These are phyloP conservation scores for Alternaria infectoria DNA, from an alignment of 2,329 filamentous ascomycete species.

Conservation along the genomic window DNA sequence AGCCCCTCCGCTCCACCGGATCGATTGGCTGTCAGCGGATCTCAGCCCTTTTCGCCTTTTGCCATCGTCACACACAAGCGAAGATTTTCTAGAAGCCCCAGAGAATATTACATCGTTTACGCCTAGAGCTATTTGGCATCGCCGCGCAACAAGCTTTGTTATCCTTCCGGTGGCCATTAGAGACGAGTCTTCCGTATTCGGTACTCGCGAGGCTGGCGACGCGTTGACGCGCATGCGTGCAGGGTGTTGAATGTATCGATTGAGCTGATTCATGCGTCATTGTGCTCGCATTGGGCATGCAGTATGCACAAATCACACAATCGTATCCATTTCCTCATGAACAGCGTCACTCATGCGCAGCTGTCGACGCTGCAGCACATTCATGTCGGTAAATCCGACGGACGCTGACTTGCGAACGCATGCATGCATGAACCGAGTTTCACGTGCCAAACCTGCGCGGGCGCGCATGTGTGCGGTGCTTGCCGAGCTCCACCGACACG, in stretches of 20 bases:
- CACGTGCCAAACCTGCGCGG: conserved; percentile 5
- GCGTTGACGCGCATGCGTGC: conserved; percentile 7
- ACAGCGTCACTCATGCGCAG: background rate
- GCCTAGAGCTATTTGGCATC: background rate
- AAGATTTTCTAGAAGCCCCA: conserved; percentile 4
- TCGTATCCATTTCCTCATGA: background rate
- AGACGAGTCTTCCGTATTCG: background rate
- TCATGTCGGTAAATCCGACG: background rate
- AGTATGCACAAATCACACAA: background rate
- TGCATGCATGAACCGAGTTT: conserved; percentile 5
- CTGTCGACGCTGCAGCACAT: conserved; percentile 1
- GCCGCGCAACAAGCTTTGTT: background rate
- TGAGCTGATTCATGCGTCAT: background rate
- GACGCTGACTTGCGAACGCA: background rate
- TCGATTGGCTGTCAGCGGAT: background rate
- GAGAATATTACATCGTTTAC: background rate
- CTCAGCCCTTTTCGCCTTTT: background rate
- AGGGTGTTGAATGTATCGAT: conserved; percentile 1
- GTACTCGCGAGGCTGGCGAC: background rate
- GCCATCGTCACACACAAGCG: background rate
- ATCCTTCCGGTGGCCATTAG: background rate
- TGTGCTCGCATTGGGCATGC: background rate
- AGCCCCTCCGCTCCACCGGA: background rate
- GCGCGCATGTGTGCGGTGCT: background rate
- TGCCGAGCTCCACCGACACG: conserved; percentile 13